Conservation (phyloP, 2,329 filamentous ascomycete species). For the Plectosphaerella cucumerina region DNA sequence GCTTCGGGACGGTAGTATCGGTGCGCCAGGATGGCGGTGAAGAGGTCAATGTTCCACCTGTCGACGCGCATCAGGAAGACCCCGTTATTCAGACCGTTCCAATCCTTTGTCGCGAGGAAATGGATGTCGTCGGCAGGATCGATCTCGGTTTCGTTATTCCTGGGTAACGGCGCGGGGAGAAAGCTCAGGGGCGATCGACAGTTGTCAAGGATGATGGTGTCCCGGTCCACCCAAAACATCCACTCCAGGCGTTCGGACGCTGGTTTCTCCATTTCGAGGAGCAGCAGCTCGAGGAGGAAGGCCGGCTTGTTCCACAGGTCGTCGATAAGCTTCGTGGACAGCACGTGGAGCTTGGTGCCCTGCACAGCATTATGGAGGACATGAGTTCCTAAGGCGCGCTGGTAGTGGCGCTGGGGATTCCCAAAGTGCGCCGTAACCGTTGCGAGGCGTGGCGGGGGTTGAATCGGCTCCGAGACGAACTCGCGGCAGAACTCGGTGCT, state of each 20-base stretch:
- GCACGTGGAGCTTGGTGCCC: conserved; percentile 24
- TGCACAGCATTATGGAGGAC: conserved; percentile 27
- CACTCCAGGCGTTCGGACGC: conserved; percentile 9
- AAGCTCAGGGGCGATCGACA: conserved; percentile 9
- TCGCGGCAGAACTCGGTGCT: not conserved
- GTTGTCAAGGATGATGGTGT: conserved; percentile 14
- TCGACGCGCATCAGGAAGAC: conserved; percentile 13
- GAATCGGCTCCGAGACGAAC: not conserved
- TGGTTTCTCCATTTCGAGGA: conserved; percentile 12
- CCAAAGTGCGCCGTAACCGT: conserved; percentile 9
- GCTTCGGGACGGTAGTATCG: conserved; percentile 10
- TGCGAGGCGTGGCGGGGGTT: not conserved
- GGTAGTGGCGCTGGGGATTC: conserved; percentile 1
- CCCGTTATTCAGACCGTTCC: conserved; percentile 15
- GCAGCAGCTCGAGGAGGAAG: conserved; percentile 27
- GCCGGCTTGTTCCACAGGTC: conserved; percentile 34
- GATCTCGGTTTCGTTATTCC: not conserved
- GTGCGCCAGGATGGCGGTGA: conserved; percentile 12
- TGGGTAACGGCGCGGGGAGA: conserved; percentile 2
- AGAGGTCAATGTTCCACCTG: conserved; percentile 11
- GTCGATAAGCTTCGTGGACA: conserved; percentile 21
- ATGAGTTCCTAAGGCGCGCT: conserved; percentile 26
- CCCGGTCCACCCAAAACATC: conserved; percentile 16
- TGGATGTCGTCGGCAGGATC: not conserved
- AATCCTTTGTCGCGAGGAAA: conserved; percentile 10